Evolutionary conservation across 2,329 filamentous ascomycete species (phyloP).

Genomic region (Fusarium buxicola): DNA sequence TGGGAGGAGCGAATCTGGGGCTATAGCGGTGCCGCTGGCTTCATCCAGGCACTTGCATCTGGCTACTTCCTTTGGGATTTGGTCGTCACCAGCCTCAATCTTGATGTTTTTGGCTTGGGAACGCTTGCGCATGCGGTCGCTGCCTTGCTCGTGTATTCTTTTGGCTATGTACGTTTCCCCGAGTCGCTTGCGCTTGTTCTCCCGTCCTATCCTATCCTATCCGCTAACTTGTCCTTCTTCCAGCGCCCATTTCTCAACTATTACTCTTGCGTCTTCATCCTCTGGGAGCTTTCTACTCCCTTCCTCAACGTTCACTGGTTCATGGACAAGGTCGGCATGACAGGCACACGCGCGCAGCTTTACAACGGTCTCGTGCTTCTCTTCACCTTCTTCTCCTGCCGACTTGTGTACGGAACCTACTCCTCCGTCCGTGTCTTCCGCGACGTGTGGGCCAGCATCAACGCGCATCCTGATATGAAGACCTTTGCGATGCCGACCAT

Average conservation of each 20-base stretch:
- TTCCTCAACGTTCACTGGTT: constrained; percentile 95
- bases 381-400: constrained; percentile 79
- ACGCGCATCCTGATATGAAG: constrained; percentile 52
- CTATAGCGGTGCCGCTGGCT: constrained; percentile 76
- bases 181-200: background rate
- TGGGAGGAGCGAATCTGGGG: constrained; percentile 79
- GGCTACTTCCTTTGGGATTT: constrained; percentile 91
- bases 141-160: constrained; percentile 78
- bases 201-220: background rate
- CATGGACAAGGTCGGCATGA: constrained; percentile 86
- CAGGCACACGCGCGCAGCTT: constrained; percentile 77
- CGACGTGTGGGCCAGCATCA: constrained; percentile 71
- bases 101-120: constrained; percentile 79
- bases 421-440: constrained; percentile 76
- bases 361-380: constrained; percentile 82
- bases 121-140: constrained; percentile 82
- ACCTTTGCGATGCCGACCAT: constrained; percentile 45
- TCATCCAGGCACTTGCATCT: constrained; percentile 80
- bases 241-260: constrained; percentile 87
- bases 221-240: too few species aligned
- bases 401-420: constrained; percentile 82
- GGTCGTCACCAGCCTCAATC: constrained; percentile 73
- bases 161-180: constrained; percentile 77
- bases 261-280: constrained; percentile 83
- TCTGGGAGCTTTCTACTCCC: constrained; percentile 87